These are phyloP conservation scores for Balamuthia mandrillaris DNA, from an alignment of 208 protist species.

Conservation along the genomic window DNA sequence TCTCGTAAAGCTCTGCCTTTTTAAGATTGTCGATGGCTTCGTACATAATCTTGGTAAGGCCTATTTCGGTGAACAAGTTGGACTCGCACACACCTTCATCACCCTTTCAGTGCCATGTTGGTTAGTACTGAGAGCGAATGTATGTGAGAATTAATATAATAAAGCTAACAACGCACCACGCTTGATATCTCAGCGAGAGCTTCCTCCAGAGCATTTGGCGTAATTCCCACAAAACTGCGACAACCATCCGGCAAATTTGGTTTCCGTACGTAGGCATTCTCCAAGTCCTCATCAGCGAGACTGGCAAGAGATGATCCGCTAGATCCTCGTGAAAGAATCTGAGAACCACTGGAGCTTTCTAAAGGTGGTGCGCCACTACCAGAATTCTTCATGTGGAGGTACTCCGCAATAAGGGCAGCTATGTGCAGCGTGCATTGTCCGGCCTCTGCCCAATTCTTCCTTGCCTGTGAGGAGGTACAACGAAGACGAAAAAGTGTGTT, in stretches of 20 bases:
- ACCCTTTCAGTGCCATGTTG: not conserved
- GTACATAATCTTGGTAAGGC: conserved; percentile 26
- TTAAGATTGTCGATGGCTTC: conserved; percentile 47
- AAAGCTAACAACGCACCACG: no score
- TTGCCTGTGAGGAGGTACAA: no score
- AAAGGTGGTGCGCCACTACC: no score
- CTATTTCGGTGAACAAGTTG: conserved; percentile 44
- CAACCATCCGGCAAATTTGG: not conserved
- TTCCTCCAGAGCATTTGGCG: conserved; percentile 4
- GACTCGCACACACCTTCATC: conserved; percentile 25
- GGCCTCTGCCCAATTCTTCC: conserved; percentile 60
- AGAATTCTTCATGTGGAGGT: conserved; percentile 45
- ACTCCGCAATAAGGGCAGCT: conserved; percentile 47
- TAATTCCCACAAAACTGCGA: not conserved
- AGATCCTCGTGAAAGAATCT: no score
- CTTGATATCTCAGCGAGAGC: conserved; percentile 14
- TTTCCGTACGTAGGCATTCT: no score
- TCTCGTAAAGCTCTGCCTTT: conserved; percentile 41
- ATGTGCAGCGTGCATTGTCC: conserved; percentile 59
- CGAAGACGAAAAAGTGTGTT: no score
- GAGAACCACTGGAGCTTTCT: no score
- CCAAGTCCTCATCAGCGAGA: no score
- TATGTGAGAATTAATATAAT: no score
- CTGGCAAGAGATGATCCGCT: no score
- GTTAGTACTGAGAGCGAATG: no score